Evolutionary conservation across 2,329 filamentous ascomycete species (phyloP).

Genomic region (Xylariomycetidae sp.): DNA sequence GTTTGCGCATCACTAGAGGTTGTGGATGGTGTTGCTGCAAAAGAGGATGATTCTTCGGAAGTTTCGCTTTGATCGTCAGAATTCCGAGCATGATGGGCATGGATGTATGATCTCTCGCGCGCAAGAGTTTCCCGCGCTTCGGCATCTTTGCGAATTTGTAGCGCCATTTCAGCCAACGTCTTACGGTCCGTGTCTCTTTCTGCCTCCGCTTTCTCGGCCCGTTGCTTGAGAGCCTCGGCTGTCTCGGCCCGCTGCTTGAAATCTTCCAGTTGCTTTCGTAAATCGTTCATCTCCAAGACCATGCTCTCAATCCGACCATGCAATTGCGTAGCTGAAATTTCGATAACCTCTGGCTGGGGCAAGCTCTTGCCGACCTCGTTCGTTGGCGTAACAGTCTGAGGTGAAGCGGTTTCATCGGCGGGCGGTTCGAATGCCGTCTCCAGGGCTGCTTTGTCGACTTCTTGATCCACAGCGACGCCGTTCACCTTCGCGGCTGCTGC

Average conservation of each 20-base stretch:
- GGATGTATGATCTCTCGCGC: slow-evolving; percentile 21
- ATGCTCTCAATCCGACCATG: slow-evolving; percentile 73
- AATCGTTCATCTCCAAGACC: slow-evolving; percentile 72
- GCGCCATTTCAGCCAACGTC: slow-evolving; percentile 81
- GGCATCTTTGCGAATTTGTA: slow-evolving; percentile 70
- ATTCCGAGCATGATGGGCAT: slow-evolving; percentile 22
- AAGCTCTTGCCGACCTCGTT: slow-evolving; percentile 15
- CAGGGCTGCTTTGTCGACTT: slow-evolving; percentile 34
- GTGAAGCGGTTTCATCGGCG: slow-evolving; percentile 22
- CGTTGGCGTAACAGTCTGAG: slow-evolving; percentile 14
- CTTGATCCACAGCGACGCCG: slow-evolving; percentile 29
- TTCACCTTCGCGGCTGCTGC: slow-evolving; percentile 38
- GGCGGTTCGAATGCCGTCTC: slow-evolving; percentile 45
- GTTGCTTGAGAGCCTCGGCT: slow-evolving; percentile 70
- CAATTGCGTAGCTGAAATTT: slow-evolving; percentile 38
- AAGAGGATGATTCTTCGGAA: slow-evolving; percentile 13
- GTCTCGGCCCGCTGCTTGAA: slow-evolving; percentile 75
- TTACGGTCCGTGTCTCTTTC: slow-evolving; percentile 69
- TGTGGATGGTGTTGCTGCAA: slow-evolving; percentile 17
- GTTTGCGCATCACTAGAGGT: slow-evolving; percentile 17
- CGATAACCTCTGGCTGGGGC: slow-evolving; percentile 29
- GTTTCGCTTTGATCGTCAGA: slow-evolving; percentile 12
- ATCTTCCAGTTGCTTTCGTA: slow-evolving; percentile 73
- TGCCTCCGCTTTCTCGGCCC: slow-evolving; percentile 75
- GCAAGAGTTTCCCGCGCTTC: slow-evolving; percentile 40